A percentile compares a stretch with the other conserved stretches of the same genome.
Evolutionary conservation across 768 basidiomycete genomes (phyloP).

Genomic region (Calocybe cyanea): DNA sequence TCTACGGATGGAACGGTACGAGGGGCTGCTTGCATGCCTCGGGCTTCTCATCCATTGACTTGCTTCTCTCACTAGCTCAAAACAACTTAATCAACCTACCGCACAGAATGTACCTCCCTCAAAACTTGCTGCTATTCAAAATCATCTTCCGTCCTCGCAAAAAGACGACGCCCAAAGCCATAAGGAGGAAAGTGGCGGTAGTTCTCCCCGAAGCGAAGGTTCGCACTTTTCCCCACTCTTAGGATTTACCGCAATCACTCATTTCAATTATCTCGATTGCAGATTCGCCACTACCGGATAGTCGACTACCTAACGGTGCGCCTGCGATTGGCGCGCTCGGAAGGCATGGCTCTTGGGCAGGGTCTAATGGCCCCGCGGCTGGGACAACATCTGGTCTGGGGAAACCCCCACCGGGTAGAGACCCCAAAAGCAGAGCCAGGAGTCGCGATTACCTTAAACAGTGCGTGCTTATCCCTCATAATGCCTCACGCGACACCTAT

Average conservation of each 20-base stretch:
- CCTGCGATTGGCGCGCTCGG: constrained; percentile 40
- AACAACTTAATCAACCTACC: constrained; percentile 66
- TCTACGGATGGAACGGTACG: constrained; percentile 88
- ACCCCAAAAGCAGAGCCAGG: constrained; percentile 93
- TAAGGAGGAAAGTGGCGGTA: constrained; percentile 76
- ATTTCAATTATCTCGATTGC: constrained; percentile 8
- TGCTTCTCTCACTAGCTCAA: constrained; percentile 54
- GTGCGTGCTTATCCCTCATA: constrained; percentile 38
- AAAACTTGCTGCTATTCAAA: constrained; percentile 63
- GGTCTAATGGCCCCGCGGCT: constrained; percentile 41
- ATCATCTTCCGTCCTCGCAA: constrained; percentile 46
- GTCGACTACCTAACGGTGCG: constrained; percentile 59
- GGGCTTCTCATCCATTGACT: constrained; percentile 27
- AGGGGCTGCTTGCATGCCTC: constrained; percentile 24
- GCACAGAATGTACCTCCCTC: constrained; percentile 58
- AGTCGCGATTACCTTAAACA: constrained; percentile 98
- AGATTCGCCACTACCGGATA: constrained; percentile 78
- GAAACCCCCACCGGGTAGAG: constrained; percentile 76
- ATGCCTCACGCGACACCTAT: constrained; percentile 7
- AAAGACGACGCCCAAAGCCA: constrained; percentile 73
- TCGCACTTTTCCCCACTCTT: background rate
- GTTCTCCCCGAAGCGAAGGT: constrained; percentile 88
- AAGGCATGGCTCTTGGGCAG: constrained; percentile 56
- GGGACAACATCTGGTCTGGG: constrained; percentile 48
- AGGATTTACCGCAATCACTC: constrained; percentile 6